These are phyloP conservation scores for Halenospora varia DNA, from an alignment of 495 filamentous ascomycete genomes.

Conservation along the genomic window DNA sequence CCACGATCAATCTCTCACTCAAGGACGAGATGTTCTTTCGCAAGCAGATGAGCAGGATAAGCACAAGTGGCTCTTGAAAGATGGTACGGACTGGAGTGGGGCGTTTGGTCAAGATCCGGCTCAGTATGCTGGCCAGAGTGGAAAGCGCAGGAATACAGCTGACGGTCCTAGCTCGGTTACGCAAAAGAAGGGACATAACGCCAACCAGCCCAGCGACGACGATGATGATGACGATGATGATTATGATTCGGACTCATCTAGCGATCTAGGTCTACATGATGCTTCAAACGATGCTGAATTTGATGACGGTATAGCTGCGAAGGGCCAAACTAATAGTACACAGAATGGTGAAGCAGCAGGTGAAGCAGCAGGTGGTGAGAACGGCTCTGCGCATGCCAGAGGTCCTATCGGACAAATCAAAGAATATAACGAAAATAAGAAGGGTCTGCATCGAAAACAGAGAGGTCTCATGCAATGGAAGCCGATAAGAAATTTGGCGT, in stretches of 20 bases:
- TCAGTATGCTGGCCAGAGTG: conserved; percentile 12
- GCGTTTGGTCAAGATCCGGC: conserved; percentile 68
- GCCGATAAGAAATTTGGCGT: conserved; percentile 63
- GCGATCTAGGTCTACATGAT: conserved; percentile 43
- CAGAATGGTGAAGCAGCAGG: conserved; percentile 12
- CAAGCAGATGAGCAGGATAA: conserved; percentile 64
- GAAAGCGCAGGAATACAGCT: background rate
- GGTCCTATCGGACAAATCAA: conserved; percentile 31
- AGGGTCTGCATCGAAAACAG: conserved; percentile 62
- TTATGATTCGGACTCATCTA: conserved; percentile 26
- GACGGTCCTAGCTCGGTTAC: background rate
- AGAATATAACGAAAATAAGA: conserved; percentile 50
- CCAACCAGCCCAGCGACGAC: conserved; percentile 40
- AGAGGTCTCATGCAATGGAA: conserved; percentile 75
- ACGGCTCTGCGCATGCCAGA: conserved; percentile 5
- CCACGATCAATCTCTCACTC: conserved; percentile 73
- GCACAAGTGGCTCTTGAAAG: conserved; percentile 70
- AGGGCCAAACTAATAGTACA: conserved; percentile 9
- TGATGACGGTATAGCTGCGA: conserved; percentile 9
- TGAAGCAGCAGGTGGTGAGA: background rate
- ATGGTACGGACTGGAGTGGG: conserved; percentile 85
- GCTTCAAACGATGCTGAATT: conserved; percentile 7
- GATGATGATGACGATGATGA: conserved; percentile 46
- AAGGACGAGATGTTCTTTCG: conserved; percentile 76
- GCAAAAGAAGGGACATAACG: background rate